These are phyloP conservation scores for Mycena capillaripes DNA, from an alignment of 768 basidiomycete genomes.

Conservation along the genomic window DNA sequence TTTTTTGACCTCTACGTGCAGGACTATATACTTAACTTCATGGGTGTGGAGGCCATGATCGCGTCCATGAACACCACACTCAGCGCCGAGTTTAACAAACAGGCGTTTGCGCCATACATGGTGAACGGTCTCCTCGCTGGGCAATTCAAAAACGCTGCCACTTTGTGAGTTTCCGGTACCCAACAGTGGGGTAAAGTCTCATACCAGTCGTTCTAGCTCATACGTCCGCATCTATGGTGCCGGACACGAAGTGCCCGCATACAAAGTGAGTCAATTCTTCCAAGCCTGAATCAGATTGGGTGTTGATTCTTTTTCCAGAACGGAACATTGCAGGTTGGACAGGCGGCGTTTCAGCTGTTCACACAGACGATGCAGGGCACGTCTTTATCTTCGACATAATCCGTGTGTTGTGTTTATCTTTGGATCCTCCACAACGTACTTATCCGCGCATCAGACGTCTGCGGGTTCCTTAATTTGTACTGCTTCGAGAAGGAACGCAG, in stretches of 20 bases:
- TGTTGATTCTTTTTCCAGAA: too few relatives aligned
- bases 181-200: too few relatives aligned
- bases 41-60: conserved; percentile 70
- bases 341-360: conserved; percentile 24
- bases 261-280: too few relatives aligned
- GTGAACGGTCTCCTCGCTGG: conserved; percentile 66
- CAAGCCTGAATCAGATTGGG: too few relatives aligned
- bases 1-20: too few relatives aligned
- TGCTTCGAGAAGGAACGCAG: too few relatives aligned
- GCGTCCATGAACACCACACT: conserved; percentile 62
- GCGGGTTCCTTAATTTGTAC: too few relatives aligned
- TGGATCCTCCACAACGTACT: too few relatives aligned
- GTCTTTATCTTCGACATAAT: conserved; percentile 22
- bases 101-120: conserved; percentile 61
- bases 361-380: conserved; percentile 25
- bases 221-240: conserved; percentile 55
- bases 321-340: conserved; percentile 12
- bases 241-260: conserved; percentile 48
- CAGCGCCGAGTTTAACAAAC: conserved; percentile 55
- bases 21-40: conserved; percentile 68
- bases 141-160: conserved; percentile 71
- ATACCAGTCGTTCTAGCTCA: too few relatives aligned
- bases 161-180: conserved; percentile 47
- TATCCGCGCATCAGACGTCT: too few relatives aligned
- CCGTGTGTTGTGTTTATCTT: too few relatives aligned